Evolutionary conservation across 2,329 filamentous ascomycete species (phyloP).

Genomic region (Pleomassaria siparia): DNA sequence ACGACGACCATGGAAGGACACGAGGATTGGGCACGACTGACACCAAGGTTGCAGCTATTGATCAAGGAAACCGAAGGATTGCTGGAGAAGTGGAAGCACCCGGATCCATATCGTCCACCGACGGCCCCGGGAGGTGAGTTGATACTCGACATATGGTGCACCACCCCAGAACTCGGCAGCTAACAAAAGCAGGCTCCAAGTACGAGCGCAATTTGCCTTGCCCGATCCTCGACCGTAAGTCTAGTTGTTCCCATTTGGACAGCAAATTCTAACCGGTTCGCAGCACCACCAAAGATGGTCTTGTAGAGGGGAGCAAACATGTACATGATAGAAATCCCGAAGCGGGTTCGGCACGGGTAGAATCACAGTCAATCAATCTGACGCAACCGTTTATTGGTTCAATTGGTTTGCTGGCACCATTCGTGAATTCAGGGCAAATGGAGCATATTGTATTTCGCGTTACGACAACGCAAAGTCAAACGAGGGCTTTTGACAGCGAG

Average conservation of each 20-base stretch:
- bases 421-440: no score
- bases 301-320: slow-evolving; percentile 22
- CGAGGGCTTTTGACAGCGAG: no score
- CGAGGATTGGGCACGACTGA: slow-evolving; percentile 17
- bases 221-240: slow-evolving; percentile 79
- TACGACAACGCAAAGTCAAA: no score
- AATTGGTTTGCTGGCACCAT: not conserved
- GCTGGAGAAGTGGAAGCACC: slow-evolving; percentile 94
- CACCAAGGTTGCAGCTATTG: slow-evolving; percentile 62
- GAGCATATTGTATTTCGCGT: no score
- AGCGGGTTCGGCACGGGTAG: not conserved
- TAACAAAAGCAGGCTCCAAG: slow-evolving; percentile 71
- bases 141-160: slow-evolving; percentile 1
- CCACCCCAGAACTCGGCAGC: slow-evolving; percentile 20
- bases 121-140: slow-evolving; percentile 85
- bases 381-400: not conserved
- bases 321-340: slow-evolving; percentile 5
- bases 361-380: not conserved
- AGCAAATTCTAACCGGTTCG: not conserved
- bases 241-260: not conserved
- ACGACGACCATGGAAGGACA: slow-evolving; percentile 43
- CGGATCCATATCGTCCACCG: slow-evolving; percentile 86
- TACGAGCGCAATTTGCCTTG: slow-evolving; percentile 90
- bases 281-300: slow-evolving; percentile 41
- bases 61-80: slow-evolving; percentile 86